Base-by-base conservation (phyloP, 78 protist species). In the Cavenderia fasciculata region DNA sequence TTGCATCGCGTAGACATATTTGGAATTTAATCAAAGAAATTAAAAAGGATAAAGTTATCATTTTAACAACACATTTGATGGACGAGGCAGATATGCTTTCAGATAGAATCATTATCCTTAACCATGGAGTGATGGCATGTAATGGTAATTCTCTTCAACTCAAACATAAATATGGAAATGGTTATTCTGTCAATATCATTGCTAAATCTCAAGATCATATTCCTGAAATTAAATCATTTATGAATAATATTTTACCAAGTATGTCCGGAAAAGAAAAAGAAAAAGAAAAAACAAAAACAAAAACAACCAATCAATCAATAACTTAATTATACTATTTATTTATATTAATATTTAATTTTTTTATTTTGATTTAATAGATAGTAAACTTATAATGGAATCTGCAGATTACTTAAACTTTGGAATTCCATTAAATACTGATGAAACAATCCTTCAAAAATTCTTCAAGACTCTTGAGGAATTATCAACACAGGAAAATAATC, bases 71-170 rank as follows among this genome's bases (percentile, higher is more conserved):
- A 1, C 93, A 87, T 29, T 56, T 95, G 86, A 54, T 85, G 78
- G 43, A 92, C 62, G 97, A 97, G 63, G 76, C 96, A 6, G 89
- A 79, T 16, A 69, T 78, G 23, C 95, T 98, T n/a, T 97, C 98
- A 21, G 98, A 98, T 63, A 47, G 92, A 51, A 94, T 98, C 27
- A 96, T 94, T 57, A 97, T 62, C 43, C 6, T 62, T 29, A 56
- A 56, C 5, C 66, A 84, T 31, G 98, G 98, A 46, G 6, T 43
- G 11, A 76, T 96, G 73, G 70, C 72, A n/a, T 57, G 87, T 29
- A n/a, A 77, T 47, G 99, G 99, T 38, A 85, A 82, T 47, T 71
- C 97, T 6, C 33, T 96, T 40, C 92, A 84, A 69, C 77, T 98
- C 41, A 97, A 97, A 87, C 41, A 23, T 16, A 33, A 57, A 38